Evolutionary conservation across 2,329 filamentous ascomycete species (phyloP).

Genomic region (Fusarium proliferatum): DNA sequence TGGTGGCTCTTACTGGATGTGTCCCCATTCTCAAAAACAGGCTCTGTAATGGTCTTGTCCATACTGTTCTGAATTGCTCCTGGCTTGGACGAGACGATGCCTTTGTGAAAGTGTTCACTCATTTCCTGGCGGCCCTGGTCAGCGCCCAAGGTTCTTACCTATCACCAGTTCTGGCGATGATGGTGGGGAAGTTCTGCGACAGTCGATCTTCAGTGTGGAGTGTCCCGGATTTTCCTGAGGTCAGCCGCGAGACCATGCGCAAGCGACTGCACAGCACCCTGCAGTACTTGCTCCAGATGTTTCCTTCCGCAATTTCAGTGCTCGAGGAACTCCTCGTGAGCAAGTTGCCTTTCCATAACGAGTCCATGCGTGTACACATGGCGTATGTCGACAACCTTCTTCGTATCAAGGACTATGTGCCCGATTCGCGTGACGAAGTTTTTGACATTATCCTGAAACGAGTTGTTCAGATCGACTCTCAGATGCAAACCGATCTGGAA

Average conservation of each 20-base stretch:
- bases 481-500: conserved; percentile 93
- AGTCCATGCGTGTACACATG: conserved; percentile 81
- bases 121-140: conserved; percentile 77
- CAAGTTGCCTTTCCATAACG: conserved; percentile 81
- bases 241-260: conserved; percentile 74
- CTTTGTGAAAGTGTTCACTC: conserved; percentile 74
- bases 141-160: conserved; percentile 87
- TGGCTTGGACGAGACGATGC: conserved; percentile 74
- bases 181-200: conserved; percentile 80
- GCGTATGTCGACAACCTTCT: conserved; percentile 91
- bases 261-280: conserved; percentile 80
- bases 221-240: conserved; percentile 65
- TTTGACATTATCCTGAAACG: conserved; percentile 85
- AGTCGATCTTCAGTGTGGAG: conserved; percentile 58
- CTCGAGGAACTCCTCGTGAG: conserved; percentile 73
- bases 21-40: conserved; percentile 69
- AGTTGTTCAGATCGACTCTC: conserved; percentile 92
- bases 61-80: conserved; percentile 67
- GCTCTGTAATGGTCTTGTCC: conserved; percentile 69
- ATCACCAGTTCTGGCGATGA: conserved; percentile 78
- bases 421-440: conserved; percentile 81
- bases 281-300: conserved; percentile 79
- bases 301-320: conserved; percentile 80
- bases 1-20: conserved; percentile 71
- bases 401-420: conserved; percentile 79